Evolutionary conservation across 768 basidiomycete species (phyloP).

Genomic region (Lanmaoa pseudosensibilis): DNA sequence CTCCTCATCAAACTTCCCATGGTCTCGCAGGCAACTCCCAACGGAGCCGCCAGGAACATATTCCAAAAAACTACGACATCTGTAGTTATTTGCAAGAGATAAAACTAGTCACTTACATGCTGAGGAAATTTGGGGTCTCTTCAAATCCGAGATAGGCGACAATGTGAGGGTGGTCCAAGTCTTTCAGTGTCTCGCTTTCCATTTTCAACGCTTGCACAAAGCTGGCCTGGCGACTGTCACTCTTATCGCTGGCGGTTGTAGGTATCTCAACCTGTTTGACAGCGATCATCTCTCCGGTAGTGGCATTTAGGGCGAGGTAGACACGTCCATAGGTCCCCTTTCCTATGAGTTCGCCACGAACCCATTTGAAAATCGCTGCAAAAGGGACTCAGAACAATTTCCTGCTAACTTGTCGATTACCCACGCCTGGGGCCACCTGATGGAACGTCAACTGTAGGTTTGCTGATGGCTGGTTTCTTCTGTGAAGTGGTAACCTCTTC

Average conservation of each 20-base stretch:
- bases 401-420: constrained; percentile 32
- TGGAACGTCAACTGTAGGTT: constrained; percentile 55
- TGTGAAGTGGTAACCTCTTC: constrained; percentile 89
- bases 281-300: constrained; percentile 98
- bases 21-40: constrained; percentile 83
- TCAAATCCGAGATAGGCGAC: constrained; percentile 97
- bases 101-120: constrained; percentile 67
- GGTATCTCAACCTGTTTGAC: constrained; percentile 99
- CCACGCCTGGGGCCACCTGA: constrained; percentile 66
- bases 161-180: constrained; percentile 95
- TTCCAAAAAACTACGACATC: constrained; percentile 80
- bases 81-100: neutral
- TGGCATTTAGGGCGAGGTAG: constrained; percentile 93
- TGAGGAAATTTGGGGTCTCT: constrained; percentile 81
- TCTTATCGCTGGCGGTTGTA: constrained; percentile 86
- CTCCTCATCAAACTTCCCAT: constrained; percentile 90
- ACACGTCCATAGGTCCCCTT: constrained; percentile 97
- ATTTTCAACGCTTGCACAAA: constrained; percentile 91
- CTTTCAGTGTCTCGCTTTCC: constrained; percentile 95
- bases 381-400: constrained; percentile 18
- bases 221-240: constrained; percentile 77
- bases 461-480: constrained; percentile 45
- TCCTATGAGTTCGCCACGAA: constrained; percentile 95
- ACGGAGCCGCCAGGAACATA: constrained; percentile 98
- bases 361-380: constrained; percentile 94